phyloP scores from a whole-genome alignment of 1,139 yeast species.

The Debaryomyces sp. region DNA sequence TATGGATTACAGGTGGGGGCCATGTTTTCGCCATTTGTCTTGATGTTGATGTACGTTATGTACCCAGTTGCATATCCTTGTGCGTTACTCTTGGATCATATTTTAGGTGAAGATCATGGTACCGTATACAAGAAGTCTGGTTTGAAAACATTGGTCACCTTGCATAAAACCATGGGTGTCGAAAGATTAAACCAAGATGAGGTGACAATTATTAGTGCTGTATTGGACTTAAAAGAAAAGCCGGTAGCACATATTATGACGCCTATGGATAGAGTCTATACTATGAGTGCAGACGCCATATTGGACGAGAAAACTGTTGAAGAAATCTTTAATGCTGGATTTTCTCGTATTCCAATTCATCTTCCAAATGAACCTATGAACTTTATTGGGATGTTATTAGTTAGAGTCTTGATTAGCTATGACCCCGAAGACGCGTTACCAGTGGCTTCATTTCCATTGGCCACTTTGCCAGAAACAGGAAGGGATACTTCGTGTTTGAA shows the following conservation, averaged over 20 bases:
- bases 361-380: constrained; percentile 87
- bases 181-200: constrained; percentile 93
- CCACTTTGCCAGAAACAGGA: constrained; percentile 93
- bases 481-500: constrained; percentile 91
- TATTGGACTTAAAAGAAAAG: constrained; percentile 89
- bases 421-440: constrained; percentile 97
- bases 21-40: constrained; percentile 85
- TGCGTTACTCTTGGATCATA: constrained; percentile 75
- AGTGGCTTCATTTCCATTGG: constrained; percentile 90
- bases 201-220: constrained; percentile 94
- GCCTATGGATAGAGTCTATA: constrained; percentile 87
- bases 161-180: constrained; percentile 94
- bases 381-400: constrained; percentile 93
- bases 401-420: constrained; percentile 87
- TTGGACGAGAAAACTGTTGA: constrained; percentile 86
- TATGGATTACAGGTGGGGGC: constrained; percentile 94
- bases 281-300: constrained; percentile 84
- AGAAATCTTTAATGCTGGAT: constrained; percentile 91
- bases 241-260: constrained; percentile 89
- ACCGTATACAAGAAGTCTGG: constrained; percentile 93
- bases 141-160: constrained; percentile 85
- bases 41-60: constrained; percentile 81
- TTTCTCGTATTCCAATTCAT: constrained; percentile 94
- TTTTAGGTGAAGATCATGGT: constrained; percentile 95
- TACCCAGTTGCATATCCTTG: constrained; percentile 94